Conservation (phyloP, 2,329 filamentous ascomycete genomes). For the Fusarium irregulare region DNA sequence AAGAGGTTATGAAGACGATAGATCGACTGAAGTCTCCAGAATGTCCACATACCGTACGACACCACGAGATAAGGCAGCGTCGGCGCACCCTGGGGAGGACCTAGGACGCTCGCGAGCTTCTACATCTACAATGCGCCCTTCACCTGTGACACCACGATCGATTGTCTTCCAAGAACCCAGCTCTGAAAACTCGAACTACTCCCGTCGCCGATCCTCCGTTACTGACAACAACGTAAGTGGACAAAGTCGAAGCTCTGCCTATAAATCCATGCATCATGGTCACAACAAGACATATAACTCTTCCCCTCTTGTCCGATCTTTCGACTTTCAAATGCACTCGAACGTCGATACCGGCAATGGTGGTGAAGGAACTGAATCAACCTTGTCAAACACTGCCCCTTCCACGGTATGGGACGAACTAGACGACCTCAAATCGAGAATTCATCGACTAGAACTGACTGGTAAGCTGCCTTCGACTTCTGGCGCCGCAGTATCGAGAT, state of each 20-base stretch:
- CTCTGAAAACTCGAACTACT: constrained; percentile 46
- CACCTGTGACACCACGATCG: constrained; percentile 63
- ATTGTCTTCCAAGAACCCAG: constrained; percentile 59
- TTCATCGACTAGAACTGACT: constrained; percentile 88
- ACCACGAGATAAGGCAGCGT: constrained; percentile 57
- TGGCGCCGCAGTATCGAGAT: constrained; percentile 79
- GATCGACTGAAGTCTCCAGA: constrained; percentile 54
- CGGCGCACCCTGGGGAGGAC: constrained; percentile 53
- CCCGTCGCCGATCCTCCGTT: constrained; percentile 57
- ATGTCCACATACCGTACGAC: constrained; percentile 58
- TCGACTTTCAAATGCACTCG: constrained; percentile 49
- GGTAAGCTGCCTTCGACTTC: constrained; percentile 88
- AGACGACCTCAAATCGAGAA: constrained; percentile 93
- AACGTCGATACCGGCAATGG: constrained; percentile 52
- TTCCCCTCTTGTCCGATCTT: constrained; percentile 65
- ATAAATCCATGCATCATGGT: constrained; percentile 51
- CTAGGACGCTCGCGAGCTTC: constrained; percentile 49
- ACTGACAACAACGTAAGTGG: constrained; percentile 58
- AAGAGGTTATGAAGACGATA: constrained; percentile 59
- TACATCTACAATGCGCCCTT: constrained; percentile 53
- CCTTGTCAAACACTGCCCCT: constrained; percentile 85
- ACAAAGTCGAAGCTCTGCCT: constrained; percentile 57
- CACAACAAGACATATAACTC: constrained; percentile 63
- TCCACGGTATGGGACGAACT: constrained; percentile 98
- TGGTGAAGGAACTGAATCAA: constrained; percentile 83